These are phyloP conservation scores for Leccinum griseonigrum DNA, from an alignment of 1,284 basidiomycete species.

Conservation along the genomic window DNA sequence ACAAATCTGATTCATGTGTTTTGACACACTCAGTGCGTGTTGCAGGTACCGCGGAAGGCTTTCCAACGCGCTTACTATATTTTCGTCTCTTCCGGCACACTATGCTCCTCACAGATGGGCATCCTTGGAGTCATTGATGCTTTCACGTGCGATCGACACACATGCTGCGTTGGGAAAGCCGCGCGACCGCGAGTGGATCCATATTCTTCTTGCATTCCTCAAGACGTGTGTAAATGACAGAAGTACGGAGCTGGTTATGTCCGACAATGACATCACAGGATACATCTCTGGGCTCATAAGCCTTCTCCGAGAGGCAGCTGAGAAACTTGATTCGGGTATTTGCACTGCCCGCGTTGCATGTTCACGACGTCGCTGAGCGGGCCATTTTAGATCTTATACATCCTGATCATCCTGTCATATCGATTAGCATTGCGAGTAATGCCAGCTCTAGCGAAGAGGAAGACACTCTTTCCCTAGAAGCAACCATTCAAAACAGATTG, in stretches of 20 bases:
- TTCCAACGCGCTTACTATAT: slow-evolving; percentile 62
- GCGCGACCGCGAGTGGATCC: slow-evolving; percentile 72
- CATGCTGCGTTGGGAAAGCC: slow-evolving; percentile 53
- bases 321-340: slow-evolving; percentile 57
- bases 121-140: slow-evolving; percentile 72
- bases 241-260: slow-evolving; percentile 51
- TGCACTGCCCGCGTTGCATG: neutral
- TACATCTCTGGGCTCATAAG: slow-evolving; percentile 56
- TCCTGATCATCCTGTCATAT: slow-evolving; percentile 65
- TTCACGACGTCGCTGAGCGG: slow-evolving; percentile 11
- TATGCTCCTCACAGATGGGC: slow-evolving; percentile 80
- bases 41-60: slow-evolving; percentile 65
- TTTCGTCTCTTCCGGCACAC: slow-evolving; percentile 75
- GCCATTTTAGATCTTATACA: slow-evolving; percentile 54
- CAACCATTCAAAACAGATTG: slow-evolving; percentile 59
- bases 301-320: slow-evolving; percentile 47
- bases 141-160: slow-evolving; percentile 65
- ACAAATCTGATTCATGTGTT: slow-evolving; percentile 6
- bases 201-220: slow-evolving; percentile 66
- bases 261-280: slow-evolving; percentile 46
- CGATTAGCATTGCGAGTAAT: slow-evolving; percentile 44
- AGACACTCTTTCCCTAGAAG: slow-evolving; percentile 64
- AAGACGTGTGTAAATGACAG: slow-evolving; percentile 59
- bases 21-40: slow-evolving; percentile 13
- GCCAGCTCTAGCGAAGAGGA: slow-evolving; percentile 51